A percentile compares a stretch with the other conserved stretches of the same genome.
These are phyloP conservation scores for Scopulariopsis brevicaulis DNA, from an alignment of 2,329 filamentous ascomycete species.

Conservation along the genomic window DNA sequence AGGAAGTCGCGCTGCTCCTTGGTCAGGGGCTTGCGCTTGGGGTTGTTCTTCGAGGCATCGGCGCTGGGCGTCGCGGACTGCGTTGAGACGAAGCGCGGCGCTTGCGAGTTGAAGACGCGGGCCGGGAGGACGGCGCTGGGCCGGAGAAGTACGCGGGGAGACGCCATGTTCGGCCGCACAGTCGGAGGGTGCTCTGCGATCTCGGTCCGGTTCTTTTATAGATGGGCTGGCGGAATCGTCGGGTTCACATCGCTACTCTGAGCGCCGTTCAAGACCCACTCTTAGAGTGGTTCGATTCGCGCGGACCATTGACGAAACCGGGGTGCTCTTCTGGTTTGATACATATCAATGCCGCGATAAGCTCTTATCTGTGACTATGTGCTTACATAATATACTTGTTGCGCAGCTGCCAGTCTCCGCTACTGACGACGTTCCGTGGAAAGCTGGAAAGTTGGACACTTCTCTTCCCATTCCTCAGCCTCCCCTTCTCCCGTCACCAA, in stretches of 20 bases:
- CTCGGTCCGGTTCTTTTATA: not conserved
- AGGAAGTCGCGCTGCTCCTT: slow-evolving; percentile 63
- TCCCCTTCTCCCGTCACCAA: not conserved
- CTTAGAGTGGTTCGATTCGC: slow-evolving; percentile 1
- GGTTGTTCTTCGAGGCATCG: slow-evolving; percentile 13
- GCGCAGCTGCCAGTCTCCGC: not conserved
- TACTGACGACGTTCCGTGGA: not conserved
- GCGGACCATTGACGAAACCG: not conserved
- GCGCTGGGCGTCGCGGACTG: not conserved
- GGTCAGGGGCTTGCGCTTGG: slow-evolving; percentile 50
- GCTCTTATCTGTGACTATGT: not conserved
- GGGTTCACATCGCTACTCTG: not conserved
- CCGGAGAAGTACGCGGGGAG: not conserved
- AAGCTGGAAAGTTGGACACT: slow-evolving; percentile 1
- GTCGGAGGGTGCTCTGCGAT: not conserved
- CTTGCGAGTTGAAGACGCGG: not conserved
- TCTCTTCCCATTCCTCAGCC: not conserved
- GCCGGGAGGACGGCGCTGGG: not conserved
- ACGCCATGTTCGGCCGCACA: not conserved
- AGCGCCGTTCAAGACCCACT: not conserved
- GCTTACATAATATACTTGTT: not conserved
- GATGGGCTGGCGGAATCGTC: not conserved
- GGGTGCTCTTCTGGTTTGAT: not conserved
- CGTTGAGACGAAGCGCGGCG: slow-evolving; percentile 1
- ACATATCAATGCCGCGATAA: not conserved